Conservation (phyloP, 2,329 filamentous ascomycete species). For the Neopestalotiopsis sp. region DNA sequence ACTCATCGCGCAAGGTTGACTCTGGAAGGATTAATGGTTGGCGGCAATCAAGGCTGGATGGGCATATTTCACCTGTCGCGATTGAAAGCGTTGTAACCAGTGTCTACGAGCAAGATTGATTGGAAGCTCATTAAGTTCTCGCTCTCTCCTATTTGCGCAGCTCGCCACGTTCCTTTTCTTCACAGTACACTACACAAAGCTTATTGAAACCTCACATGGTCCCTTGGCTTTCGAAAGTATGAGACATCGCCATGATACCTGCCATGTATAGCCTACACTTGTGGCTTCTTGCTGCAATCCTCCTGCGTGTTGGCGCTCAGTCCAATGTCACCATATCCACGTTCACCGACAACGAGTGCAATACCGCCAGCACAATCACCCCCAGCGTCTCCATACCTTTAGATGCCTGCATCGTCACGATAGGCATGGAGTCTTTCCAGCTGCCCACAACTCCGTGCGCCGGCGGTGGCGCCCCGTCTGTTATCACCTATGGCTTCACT, state of each 20-base stretch:
- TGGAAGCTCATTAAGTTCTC: neutral
- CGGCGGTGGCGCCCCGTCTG: neutral
- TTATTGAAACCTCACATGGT: neutral
- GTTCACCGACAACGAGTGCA: neutral
- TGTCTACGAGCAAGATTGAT: neutral
- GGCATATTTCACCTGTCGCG: neutral
- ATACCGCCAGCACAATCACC: neutral
- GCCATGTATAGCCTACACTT: neutral
- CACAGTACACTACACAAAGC: neutral
- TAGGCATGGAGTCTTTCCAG: neutral
- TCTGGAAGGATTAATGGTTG: neutral
- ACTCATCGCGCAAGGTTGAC: neutral
- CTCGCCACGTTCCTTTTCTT: neutral
- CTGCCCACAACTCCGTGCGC: neutral
- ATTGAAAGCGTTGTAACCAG: neutral
- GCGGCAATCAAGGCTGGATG: neutral
- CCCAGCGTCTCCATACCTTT: neutral
- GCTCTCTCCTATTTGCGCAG: neutral
- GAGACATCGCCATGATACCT: neutral
- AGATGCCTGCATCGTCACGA: neutral
- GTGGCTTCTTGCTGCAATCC: neutral
- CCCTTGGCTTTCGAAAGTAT: neutral
- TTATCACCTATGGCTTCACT: neutral
- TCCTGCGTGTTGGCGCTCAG: neutral
- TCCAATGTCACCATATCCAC: neutral